Evolutionary conservation across 2,329 filamentous ascomycete species (phyloP).

Genomic region (Talaromyces sp.): DNA sequence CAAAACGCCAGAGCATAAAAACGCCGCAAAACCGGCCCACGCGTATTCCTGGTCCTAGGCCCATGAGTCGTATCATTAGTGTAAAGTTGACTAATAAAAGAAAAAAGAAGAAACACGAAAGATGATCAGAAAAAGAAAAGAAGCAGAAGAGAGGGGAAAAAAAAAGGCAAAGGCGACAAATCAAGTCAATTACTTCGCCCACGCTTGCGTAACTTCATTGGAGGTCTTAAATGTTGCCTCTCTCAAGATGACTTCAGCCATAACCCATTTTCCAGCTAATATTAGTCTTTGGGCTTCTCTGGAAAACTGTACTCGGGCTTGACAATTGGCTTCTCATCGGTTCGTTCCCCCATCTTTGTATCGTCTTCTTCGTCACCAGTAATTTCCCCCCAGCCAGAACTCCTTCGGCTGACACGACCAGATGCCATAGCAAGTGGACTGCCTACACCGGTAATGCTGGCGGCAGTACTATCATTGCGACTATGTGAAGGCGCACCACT

Average conservation of each 20-base stretch:
- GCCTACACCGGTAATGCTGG: constrained; percentile 65
- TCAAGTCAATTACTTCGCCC: not conserved
- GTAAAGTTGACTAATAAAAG: not conserved
- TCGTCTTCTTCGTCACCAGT: constrained; percentile 41
- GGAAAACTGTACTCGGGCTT: constrained; percentile 17
- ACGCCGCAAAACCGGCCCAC: constrained; percentile 15
- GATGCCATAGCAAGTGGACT: constrained; percentile 60
- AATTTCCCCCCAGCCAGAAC: constrained; percentile 51
- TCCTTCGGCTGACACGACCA: constrained; percentile 45
- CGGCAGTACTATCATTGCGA: constrained; percentile 78
- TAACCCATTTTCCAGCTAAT: not conserved
- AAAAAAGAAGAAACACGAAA: not conserved
- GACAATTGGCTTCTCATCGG: constrained; percentile 40
- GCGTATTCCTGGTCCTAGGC: constrained; percentile 12
- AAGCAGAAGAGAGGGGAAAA: not conserved
- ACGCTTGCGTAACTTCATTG: constrained; percentile 22
- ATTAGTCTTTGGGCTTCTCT: constrained; percentile 17
- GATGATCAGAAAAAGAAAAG: too few species aligned
- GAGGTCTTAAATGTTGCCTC: constrained; percentile 9
- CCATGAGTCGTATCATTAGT: constrained; percentile 28
- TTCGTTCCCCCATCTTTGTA: constrained; percentile 26
- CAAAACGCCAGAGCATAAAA: constrained; percentile 5
- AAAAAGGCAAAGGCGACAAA: constrained; percentile 3
- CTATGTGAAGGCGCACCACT: constrained; percentile 77
- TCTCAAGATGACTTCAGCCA: not conserved